These are phyloP conservation scores for Nemania sp. DNA, from an alignment of 2,329 filamentous ascomycete genomes.

Conservation along the genomic window DNA sequence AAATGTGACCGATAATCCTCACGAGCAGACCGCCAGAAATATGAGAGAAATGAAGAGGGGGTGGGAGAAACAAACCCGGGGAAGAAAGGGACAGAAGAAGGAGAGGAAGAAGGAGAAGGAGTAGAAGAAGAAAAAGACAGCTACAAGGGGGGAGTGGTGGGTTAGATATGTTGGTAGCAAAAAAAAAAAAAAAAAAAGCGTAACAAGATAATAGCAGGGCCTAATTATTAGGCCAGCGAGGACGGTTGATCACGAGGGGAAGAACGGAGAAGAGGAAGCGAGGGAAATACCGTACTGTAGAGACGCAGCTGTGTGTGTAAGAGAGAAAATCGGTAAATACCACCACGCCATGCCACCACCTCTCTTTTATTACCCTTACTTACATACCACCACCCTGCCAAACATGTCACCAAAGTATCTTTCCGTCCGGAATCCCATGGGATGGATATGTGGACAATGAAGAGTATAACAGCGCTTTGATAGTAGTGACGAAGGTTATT, in stretches of 20 bases:
- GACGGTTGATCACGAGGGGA: constrained; percentile 41
- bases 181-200: constrained; percentile 28
- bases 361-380: constrained; percentile 37
- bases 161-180: constrained; percentile 49
- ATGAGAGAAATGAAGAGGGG: constrained; percentile 27
- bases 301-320: constrained; percentile 32
- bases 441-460: constrained; percentile 8
- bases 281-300: constrained; percentile 27
- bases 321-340: constrained; percentile 45
- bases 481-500: constrained; percentile 25
- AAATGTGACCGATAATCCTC: constrained; percentile 34
- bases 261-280: constrained; percentile 38
- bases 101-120: constrained; percentile 34
- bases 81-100: constrained; percentile 36
- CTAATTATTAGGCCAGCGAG: constrained; percentile 47
- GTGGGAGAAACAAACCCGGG: constrained; percentile 24
- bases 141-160: constrained; percentile 48
- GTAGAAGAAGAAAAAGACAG: constrained; percentile 47
- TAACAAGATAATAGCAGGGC: constrained; percentile 38
- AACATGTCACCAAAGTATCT: constrained; percentile 36
- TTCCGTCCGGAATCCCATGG: neutral
- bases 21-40: constrained; percentile 34
- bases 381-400: constrained; percentile 29
- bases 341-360: constrained; percentile 38
- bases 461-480: neutral